Evolutionary conservation across 352 stramenopile species (phyloP), one percentile per base, ranked within the genome.

Genomic region (Phytopythium delawarense): DNA sequence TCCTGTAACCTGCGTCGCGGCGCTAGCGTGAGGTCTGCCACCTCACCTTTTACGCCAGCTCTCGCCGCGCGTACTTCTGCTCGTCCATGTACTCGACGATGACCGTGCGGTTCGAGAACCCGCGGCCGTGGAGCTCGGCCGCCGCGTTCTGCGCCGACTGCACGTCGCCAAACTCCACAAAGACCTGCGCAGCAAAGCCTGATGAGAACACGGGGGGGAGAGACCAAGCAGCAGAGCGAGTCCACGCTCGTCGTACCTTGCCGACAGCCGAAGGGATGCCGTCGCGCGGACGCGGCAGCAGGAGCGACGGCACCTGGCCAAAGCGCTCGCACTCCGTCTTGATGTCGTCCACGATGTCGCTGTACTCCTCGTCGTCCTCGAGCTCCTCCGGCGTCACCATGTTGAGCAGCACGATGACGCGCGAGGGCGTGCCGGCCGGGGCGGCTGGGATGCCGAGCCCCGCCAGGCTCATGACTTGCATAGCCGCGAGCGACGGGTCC

Each of bases 341-440:
- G 55, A 99, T 98, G 71, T 99, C 97, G 65, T 98, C 92, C 56
- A 92, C 65, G 63, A 99, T 96, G 67, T 98, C 96, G 48, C 78
- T 78, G 65, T 98, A 98, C 66, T 99, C 96, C 39, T 98, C 89
- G 18, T 98, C 88, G 52, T 98, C 94, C 11, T 88, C 74, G 4
- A 99, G 81, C 74, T 99, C 97, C 63, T 98, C 93, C 8, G 96
- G 78, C 23, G 84, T 97, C 2, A 99, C 95, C 97, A 99, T 99
- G 73, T 99, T 99, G 20, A 95, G 83, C 64, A 99, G 77, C 18
- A 99, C 92, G 53, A 99, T 75, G 37, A 98, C 88, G 28, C 81
- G 79, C 61, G 81, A 92, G 4, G 86, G 84, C 18, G 51, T 67
- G n/a, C 84, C 83, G 20, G 88, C 66, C 20, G 83, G 86, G 13